Evolutionary conservation across 192 early-diverging fungal species (phyloP), one percentile per base, ranked within the genome.

Genomic region (Backusella australiensis): DNA sequence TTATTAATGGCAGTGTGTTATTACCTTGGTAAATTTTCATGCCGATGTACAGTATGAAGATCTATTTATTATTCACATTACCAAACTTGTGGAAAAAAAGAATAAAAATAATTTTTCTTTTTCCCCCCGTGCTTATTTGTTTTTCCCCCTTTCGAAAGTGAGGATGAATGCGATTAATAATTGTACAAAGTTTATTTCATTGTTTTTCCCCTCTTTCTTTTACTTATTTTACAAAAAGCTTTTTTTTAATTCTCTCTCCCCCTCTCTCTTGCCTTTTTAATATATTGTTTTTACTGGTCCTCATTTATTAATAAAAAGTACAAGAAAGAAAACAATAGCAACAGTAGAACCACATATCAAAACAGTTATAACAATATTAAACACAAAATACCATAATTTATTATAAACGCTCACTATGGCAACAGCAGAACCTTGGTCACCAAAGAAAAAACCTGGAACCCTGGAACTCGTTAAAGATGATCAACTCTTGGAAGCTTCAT

Each of bases 21-120:
- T 29, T 83, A 83, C 34, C 77, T 80, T 41, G 82, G 82, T 63
- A 83, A 83, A 44, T 74, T 83, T 56, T 78, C 82, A 17, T 78
- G 77, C 67, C 77, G 70, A 6, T 78, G 77, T 72, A 46, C 49
- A 66, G 38, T 34, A 56, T 73, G 29, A 39, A 67, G 26, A n/a
- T 39, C 59, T 35, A 36, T n/a, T 49, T 21, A 34, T 21, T 32
- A 67, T 67, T 23, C 1, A 53, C 41, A 6, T 39, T 63, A 49
- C 72, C 72, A 36, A 76, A 15, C 36, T 1, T 19, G 32, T 63
- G 53, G 39, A 29, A 67, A 29, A 23, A 67, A 66, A 4, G 67
- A 17, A 35, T 52, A 19, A 26, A 32, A 32, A 23, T 44, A n/a
- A 41, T 23, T 76, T 36, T 44, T 71, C 26, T 63, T 44, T 76